Conservation (phyloP, 495 filamentous ascomycete species). For the Oleoguttula mirabilis region DNA sequence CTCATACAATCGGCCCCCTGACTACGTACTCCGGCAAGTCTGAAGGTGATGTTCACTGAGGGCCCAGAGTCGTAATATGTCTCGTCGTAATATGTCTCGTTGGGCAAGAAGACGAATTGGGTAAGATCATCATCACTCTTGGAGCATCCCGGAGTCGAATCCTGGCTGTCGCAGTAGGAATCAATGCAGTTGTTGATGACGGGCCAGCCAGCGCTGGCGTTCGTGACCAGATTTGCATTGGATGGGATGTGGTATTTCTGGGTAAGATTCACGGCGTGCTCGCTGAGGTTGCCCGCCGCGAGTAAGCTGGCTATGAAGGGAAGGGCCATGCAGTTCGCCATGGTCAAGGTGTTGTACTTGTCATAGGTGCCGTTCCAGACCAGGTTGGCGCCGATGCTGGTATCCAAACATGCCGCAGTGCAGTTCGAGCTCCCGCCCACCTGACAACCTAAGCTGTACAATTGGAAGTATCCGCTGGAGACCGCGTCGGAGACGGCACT, state of each 20-base stretch:
- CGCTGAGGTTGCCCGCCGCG: neutral
- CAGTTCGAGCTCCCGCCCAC: neutral
- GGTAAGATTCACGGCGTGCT: neutral
- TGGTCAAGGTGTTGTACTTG: conserved; percentile 2
- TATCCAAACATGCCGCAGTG: conserved; percentile 6
- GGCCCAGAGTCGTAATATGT: no score
- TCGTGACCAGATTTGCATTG: neutral
- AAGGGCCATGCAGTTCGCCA: conserved; percentile 3
- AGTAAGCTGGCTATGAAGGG: conserved; percentile 1
- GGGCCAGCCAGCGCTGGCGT: neutral
- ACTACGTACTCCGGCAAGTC: no score
- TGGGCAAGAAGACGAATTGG: no score
- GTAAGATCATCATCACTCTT: no score
- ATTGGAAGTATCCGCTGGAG: neutral
- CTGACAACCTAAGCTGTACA: neutral
- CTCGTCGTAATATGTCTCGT: no score
- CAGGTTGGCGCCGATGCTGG: neutral
- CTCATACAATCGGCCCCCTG: no score
- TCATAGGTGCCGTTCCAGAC: conserved; percentile 2
- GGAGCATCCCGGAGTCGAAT: neutral
- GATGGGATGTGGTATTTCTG: conserved; percentile 1
- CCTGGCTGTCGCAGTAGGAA: neutral
- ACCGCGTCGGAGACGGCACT: neutral
- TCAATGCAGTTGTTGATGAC: conserved; percentile 6
- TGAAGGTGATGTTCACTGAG: no score